A percentile compares a stretch with the other conserved stretches of the same genome.
Evolutionary conservation across 495 filamentous ascomycete species (phyloP).

Genomic region (Hypoxylon intermedium): DNA sequence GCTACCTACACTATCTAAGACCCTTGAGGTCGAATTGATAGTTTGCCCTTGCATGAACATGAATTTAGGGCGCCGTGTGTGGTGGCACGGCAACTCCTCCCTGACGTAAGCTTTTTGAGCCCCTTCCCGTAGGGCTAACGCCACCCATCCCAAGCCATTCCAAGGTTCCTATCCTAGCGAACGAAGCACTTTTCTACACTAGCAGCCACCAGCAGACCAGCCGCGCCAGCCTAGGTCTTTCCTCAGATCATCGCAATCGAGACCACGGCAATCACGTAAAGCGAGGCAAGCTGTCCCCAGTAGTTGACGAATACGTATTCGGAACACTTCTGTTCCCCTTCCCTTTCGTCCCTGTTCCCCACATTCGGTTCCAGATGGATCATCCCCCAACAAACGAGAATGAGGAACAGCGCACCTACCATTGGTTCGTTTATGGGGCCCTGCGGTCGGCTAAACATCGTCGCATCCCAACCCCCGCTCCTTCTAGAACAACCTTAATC

Average conservation of each 20-base stretch:
- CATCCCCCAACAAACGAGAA: conserved; percentile 30
- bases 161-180: not conserved
- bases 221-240: not conserved
- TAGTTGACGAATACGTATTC: not conserved
- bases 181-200: not conserved
- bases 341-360: conserved; percentile 12
- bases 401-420: conserved; percentile 11
- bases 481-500: conserved; percentile 40
- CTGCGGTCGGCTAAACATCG: conserved; percentile 19
- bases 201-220: not conserved
- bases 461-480: conserved; percentile 11
- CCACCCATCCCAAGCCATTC: conserved; percentile 12
- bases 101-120: conserved; percentile 32
- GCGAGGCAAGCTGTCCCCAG: not conserved
- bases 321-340: not conserved
- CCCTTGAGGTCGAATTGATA: not conserved
- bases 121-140: conserved; percentile 24
- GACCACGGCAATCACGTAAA: not conserved
- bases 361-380: conserved; percentile 5
- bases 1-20: not conserved
- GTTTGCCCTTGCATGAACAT: conserved; percentile 30
- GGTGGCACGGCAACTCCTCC: conserved; percentile 15
- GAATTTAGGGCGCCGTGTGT: not conserved
- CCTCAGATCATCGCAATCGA: not conserved
- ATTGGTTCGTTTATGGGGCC: not conserved